Evolutionary conservation across 148 eudicot species (phyloP).

Genomic region (Nyssa sinensis): DNA sequence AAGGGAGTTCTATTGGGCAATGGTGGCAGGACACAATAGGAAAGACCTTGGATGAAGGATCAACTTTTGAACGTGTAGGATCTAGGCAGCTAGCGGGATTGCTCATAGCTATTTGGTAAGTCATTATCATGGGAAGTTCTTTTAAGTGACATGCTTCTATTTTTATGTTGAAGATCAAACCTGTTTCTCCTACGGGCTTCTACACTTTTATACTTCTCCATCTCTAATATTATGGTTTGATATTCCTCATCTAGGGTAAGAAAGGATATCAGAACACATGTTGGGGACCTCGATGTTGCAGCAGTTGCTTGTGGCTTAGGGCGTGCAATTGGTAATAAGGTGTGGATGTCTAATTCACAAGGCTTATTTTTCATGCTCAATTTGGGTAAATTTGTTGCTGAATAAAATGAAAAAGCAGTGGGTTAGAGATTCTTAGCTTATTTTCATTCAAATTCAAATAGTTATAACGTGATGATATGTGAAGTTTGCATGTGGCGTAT

Average conservation of each 20-base stretch:
- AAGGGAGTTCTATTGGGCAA: slow-evolving; percentile 95
- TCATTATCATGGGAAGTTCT: not conserved
- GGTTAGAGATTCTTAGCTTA: not conserved
- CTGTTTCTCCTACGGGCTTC: not conserved
- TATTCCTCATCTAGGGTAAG: slow-evolving; percentile 68
- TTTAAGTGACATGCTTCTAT: slow-evolving; percentile 8
- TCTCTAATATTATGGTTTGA: slow-evolving; percentile 6
- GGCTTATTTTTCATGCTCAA: not conserved
- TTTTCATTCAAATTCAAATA: not conserved
- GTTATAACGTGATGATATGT: not conserved
- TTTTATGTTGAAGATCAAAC: not conserved
- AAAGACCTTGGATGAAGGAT: slow-evolving; percentile 83
- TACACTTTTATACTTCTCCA: not conserved
- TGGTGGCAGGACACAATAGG: slow-evolving; percentile 97
- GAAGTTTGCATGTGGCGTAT: not conserved
- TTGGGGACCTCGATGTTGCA: slow-evolving; percentile 94
- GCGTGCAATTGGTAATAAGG: slow-evolving; percentile 98
- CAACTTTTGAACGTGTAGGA: slow-evolving; percentile 91
- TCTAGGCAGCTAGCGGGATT: slow-evolving; percentile 90
- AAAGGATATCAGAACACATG: slow-evolving; percentile 72
- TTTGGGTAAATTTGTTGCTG: not conserved
- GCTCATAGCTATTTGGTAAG: slow-evolving; percentile 93
- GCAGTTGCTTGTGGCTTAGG: slow-evolving; percentile 99
- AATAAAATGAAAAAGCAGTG: not conserved
- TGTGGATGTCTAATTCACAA: slow-evolving; percentile 20